Base-by-base conservation (phyloP, 176 grass and related monocot genomes). In the Areca catechu region DNA sequence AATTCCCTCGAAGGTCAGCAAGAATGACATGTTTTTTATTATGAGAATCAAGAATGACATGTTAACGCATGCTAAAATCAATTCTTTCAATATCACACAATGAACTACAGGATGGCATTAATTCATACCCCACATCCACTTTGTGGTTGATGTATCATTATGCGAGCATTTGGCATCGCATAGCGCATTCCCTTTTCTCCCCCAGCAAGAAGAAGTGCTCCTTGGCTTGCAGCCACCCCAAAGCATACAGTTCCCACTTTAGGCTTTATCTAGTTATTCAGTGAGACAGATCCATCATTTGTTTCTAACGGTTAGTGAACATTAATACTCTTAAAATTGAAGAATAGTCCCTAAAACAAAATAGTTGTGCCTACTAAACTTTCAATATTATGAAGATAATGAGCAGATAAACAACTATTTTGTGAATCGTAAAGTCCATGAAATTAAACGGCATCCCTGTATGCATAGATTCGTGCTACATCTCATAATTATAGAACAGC, bases 71-170 rank as follows among this genome's bases (percentile, higher is more conserved):
- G 19, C 1, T 30, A 68, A 64, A 56, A 16, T 27, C 4, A 24
- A 67, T 43, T 47, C 14, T 19, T 55, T 25, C 27, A 29, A 48
- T 37, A 4, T 15, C 25, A 58, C 4, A 62, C 23, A 48, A 20
- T 27, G 15, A 37, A 7, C 14, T 29, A 48, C 4, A 65, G 64
- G 9, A 55, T 57, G 63, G 51, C 56, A 55, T 54, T 60, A 28
- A 76, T 65, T 10, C 65, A 53, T 83, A 98, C 93, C 73, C 83
- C 81, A 0, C 77, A 92, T 78, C 83, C 86, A 65, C 80, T 89
- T 80, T 90, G 83, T 67, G 87, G 83, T 76, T 98, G 93, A 85
- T 98, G 93, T 68, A 98, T 88, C 93, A 98, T 88, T 62, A 98
- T 43, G 80, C 93, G 80, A 24, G 87, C 50, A 83, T 98, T 98